phyloP scores from a whole-genome alignment of 768 basidiomycete genomes.

The Pleurotus citrinopileatus region DNA sequence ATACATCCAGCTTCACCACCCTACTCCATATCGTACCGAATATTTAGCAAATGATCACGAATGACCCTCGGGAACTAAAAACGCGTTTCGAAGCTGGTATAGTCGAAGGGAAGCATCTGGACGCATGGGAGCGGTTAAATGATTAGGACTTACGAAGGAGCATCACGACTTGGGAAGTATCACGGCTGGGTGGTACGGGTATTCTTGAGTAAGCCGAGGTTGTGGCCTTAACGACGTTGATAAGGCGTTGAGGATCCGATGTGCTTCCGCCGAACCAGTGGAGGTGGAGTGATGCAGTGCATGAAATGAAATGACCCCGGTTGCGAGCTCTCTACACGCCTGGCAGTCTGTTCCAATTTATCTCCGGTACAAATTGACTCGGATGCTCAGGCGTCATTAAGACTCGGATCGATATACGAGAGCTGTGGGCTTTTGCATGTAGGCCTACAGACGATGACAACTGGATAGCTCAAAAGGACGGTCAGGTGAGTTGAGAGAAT shows the following conservation, averaged over 20 bases:
- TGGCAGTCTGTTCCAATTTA: too few species aligned
- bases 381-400: too few species aligned
- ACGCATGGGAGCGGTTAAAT: neutral
- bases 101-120: neutral
- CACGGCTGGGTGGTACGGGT: neutral
- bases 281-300: neutral
- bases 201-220: neutral
- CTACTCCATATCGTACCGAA: neutral
- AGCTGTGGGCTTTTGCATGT: too few species aligned
- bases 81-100: neutral
- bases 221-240: neutral
- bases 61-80: neutral
- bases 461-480: too few species aligned
- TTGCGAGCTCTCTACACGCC: too few species aligned
- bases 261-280: neutral
- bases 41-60: neutral
- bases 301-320: too few species aligned
- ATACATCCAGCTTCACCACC: neutral
- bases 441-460: too few species aligned
- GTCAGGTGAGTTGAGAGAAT: too few species aligned
- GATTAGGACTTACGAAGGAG: neutral
- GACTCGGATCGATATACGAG: too few species aligned
- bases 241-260: slow-evolving; percentile 3
- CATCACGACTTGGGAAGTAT: neutral
- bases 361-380: too few species aligned